These are phyloP conservation scores for Ajuga reptans DNA, from an alignment of 305 asterid species.

Conservation along the genomic window DNA sequence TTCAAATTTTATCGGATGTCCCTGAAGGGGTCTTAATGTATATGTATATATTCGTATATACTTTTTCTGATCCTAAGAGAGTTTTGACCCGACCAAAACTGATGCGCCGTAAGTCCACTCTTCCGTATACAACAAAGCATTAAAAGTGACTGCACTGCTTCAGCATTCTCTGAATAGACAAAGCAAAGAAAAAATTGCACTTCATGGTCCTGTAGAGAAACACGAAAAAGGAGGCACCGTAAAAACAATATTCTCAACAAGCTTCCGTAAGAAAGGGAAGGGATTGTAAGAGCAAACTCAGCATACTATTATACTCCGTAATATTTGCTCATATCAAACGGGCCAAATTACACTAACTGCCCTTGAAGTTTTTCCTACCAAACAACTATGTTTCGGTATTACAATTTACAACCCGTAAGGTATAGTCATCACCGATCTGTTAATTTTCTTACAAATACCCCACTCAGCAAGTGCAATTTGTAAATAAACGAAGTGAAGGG, in stretches of 20 bases:
- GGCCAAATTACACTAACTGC: neutral
- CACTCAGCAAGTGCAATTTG: no score
- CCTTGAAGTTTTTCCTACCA: neutral
- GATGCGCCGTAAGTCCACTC: slow-evolving; percentile 19
- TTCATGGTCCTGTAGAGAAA: slow-evolving; percentile 23
- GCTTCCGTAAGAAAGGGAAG: neutral
- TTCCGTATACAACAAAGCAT: slow-evolving; percentile 16
- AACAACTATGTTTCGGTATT: no score
- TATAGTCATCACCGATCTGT: no score
- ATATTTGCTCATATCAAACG: no score
- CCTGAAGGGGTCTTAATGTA: neutral
- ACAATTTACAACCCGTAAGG: no score
- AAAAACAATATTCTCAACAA: neutral
- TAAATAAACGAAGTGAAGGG: no score
- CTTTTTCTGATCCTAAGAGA: slow-evolving; percentile 16
- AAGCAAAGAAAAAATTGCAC: slow-evolving; percentile 21
- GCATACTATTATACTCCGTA: no score
- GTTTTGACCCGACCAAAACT: slow-evolving; percentile 18
- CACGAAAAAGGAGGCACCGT: slow-evolving; percentile 9
- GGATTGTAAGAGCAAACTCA: no score
- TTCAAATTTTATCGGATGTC: no score
- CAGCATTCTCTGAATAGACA: slow-evolving; percentile 19
- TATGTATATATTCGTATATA: neutral
- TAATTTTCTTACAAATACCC: no score
- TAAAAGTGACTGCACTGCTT: slow-evolving; percentile 24